Evolutionary conservation across 495 filamentous ascomycete genomes (phyloP), one percentile per base, ranked within the genome.

Genomic region (Penicillium macrosclerotiorum): DNA sequence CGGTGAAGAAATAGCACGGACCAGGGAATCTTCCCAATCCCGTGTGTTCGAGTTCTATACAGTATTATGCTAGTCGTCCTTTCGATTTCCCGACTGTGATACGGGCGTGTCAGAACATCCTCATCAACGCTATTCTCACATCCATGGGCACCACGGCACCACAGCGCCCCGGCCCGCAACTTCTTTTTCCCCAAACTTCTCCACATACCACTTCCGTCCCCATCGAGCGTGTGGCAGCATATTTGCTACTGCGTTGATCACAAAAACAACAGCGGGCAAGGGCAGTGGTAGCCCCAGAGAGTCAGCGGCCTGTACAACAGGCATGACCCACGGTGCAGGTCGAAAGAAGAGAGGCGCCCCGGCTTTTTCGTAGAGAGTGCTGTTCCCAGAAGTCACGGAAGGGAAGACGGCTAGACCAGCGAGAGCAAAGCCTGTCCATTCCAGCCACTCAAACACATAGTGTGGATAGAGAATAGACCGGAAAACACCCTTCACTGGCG

Each of bases 401-500:
- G 63, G 63, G 16, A 53, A 56, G 3, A 74, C 54, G 0, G 63
- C 53, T 1, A 58, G 57, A 4, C 74, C 81, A n/a, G 78, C 68
- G 47, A 95, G 78, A 63, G 81, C 90, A 59, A 89, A 98, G 0
- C 93, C 93, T 14, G 76, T 58, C 93, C 94, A 97, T 71, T 98
- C 94, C 37, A 95, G 65, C 93, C 93, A 98, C 75, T 98, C 93
- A 49, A 81, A 86, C 37, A 93, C 77, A 61, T 95, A 97, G 61
- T 98, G 94, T 47, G 93, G 90, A 69, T 86, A 95, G 42, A 97
- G 76, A 58, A 96, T 79, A 45, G 76, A 83, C 37, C 69, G 71
- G 70, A 98, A 98, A 30, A 96, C 68, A 2, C 91, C 91, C 29
- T 84, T 81, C 47, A 83, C 68, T 0, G 94, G 94, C 3, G 93